phyloP scores from a whole-genome alignment of 2,329 filamentous ascomycete species.

The Aspergillus hortae region DNA sequence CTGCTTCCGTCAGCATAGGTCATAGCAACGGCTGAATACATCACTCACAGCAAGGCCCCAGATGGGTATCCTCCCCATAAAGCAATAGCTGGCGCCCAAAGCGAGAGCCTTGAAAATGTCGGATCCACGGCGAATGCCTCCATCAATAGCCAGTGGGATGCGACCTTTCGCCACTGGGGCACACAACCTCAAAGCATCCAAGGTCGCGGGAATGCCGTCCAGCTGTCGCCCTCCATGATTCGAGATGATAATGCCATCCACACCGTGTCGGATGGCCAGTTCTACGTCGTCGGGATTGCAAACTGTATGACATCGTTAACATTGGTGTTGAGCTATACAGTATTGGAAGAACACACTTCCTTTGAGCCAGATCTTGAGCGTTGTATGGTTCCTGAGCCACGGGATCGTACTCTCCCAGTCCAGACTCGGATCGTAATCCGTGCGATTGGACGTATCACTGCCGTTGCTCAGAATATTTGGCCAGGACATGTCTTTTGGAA shows the following conservation, averaged over 20 bases:
- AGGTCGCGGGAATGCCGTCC: conserved; percentile 35
- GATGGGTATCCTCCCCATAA: conserved; percentile 30
- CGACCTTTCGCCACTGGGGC: conserved; percentile 26
- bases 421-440: conserved; percentile 35
- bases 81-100: conserved; percentile 30
- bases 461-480: conserved; percentile 41
- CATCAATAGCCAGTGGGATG: conserved; percentile 33
- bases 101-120: conserved; percentile 39
- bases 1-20: conserved; percentile 7
- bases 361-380: conserved; percentile 41
- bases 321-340: conserved; percentile 9
- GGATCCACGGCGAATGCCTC: conserved; percentile 32
- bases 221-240: conserved; percentile 40
- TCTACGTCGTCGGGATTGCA: conserved; percentile 33
- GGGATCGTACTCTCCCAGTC: conserved; percentile 51
- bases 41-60: conserved; percentile 31
- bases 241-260: conserved; percentile 37
- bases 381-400: conserved; percentile 48
- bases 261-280: conserved; percentile 31
- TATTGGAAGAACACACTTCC: conserved; percentile 15
- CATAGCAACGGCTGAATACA: conserved; percentile 7
- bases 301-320: conserved; percentile 13
- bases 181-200: conserved; percentile 32
- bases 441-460: conserved; percentile 19
- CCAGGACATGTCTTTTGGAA: conserved; percentile 43